phyloP scores from a whole-genome alignment of 257 asterid genomes.

The Lavandula angustifolia region DNA sequence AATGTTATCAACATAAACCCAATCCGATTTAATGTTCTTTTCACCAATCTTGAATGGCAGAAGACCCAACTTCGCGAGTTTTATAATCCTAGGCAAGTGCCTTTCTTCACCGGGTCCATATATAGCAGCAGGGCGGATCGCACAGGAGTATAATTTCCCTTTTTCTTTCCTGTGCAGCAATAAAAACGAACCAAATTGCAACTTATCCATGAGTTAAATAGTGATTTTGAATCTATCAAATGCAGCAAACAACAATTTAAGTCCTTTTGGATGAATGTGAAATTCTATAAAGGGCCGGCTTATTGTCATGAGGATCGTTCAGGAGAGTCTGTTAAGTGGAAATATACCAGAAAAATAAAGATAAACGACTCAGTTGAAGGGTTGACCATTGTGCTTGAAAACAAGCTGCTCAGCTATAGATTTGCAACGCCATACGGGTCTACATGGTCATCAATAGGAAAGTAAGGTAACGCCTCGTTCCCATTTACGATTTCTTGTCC shows the following conservation, averaged over 20 bases:
- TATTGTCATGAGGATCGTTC: not conserved
- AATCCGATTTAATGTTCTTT: slow-evolving; percentile 70
- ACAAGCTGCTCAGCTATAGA: slow-evolving; percentile 90
- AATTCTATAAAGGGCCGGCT: no score
- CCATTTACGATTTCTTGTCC: slow-evolving; percentile 86
- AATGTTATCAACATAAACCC: slow-evolving; percentile 89
- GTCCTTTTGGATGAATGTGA: no score
- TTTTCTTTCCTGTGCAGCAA: slow-evolving; percentile 50
- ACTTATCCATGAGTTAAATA: slow-evolving; percentile 13
- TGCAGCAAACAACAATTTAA: not conserved
- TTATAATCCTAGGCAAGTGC: slow-evolving; percentile 84
- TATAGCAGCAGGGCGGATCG: slow-evolving; percentile 95
- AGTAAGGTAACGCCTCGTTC: slow-evolving; percentile 78
- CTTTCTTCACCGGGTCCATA: slow-evolving; percentile 99
- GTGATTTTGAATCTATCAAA: not conserved
- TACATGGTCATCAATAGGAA: slow-evolving; percentile 79
- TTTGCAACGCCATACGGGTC: slow-evolving; percentile 95
- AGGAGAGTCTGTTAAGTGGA: not conserved
- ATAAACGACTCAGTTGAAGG: slow-evolving; percentile 60
- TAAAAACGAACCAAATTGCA: slow-evolving; percentile 12
- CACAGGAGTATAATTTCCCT: slow-evolving; percentile 78
- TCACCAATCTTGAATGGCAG: slow-evolving; percentile 73
- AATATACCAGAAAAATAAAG: not conserved
- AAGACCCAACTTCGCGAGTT: slow-evolving; percentile 78
- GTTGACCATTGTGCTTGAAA: slow-evolving; percentile 73